Evolutionary conservation across 352 stramenopile genomes (phyloP).

Genomic region (Phytophthora chlamydospora): DNA sequence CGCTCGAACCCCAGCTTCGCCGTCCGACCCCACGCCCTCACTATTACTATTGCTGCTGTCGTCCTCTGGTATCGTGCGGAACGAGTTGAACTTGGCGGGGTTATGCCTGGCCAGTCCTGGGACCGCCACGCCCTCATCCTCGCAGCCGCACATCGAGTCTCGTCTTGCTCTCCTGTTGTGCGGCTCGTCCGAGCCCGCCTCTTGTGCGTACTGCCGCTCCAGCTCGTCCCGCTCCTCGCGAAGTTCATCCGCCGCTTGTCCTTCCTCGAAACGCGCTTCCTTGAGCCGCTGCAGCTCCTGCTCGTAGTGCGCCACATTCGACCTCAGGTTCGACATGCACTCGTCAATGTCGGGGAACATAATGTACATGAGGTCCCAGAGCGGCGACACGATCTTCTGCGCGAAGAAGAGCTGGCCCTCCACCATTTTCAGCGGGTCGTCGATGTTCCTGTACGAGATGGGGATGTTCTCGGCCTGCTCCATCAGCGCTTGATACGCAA

Average conservation of each 20-base stretch:
- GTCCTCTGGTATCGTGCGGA: slow-evolving; percentile 63
- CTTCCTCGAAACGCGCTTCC: slow-evolving; percentile 32
- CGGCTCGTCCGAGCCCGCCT: slow-evolving; percentile 19
- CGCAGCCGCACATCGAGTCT: slow-evolving; percentile 43
- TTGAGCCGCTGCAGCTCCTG: slow-evolving; percentile 76
- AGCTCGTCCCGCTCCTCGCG: slow-evolving; percentile 32
- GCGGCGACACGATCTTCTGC: slow-evolving; percentile 80
- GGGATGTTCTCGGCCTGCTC: slow-evolving; percentile 83
- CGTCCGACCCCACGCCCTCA: slow-evolving; percentile 29
- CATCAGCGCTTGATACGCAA: slow-evolving; percentile 84
- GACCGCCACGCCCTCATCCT: slow-evolving; percentile 80
- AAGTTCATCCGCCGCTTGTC: slow-evolving; percentile 16
- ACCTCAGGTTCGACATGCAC: slow-evolving; percentile 68
- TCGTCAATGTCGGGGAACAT: slow-evolving; percentile 79
- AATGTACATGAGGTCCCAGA: slow-evolving; percentile 77
- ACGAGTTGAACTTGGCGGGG: slow-evolving; percentile 87
- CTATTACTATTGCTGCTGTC: slow-evolving; percentile 46
- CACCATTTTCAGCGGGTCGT: slow-evolving; percentile 87
- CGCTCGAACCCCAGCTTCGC: slow-evolving; percentile 15
- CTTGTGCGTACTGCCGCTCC: slow-evolving; percentile 23
- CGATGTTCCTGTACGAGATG: slow-evolving; percentile 81
- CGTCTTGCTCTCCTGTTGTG: slow-evolving; percentile 26
- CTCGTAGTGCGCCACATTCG: slow-evolving; percentile 87
- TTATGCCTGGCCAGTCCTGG: slow-evolving; percentile 74
- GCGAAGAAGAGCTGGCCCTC: slow-evolving; percentile 88